Conservation (phyloP, 495 filamentous ascomycete species). For the Penicillium taxi region DNA sequence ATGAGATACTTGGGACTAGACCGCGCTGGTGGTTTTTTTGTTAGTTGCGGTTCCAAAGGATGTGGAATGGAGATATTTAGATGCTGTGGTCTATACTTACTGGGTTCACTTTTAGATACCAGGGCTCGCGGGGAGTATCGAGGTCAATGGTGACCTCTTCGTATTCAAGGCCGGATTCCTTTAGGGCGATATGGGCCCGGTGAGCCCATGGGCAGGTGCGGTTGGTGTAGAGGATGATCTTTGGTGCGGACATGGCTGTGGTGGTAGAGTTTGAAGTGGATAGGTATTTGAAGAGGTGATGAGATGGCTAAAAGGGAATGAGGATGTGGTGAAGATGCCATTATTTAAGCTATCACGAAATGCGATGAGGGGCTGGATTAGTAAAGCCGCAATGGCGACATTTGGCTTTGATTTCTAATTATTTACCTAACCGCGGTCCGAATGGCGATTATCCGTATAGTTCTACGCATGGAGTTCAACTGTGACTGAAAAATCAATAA, state of each 20-base stretch:
- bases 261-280: no score
- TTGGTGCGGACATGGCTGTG: constrained; percentile 29
- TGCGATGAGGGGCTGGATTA: constrained; percentile 18
- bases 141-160: constrained; percentile 79
- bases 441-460: neutral
- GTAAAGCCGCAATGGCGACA: constrained; percentile 19
- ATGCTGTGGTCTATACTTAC: constrained; percentile 24
- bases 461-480: no score
- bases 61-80: neutral
- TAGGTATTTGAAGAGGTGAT: neutral
- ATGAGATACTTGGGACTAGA: constrained; percentile 64
- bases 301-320: neutral
- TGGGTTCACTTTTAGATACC: constrained; percentile 81
- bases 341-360: constrained; percentile 15
- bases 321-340: constrained; percentile 4
- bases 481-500: constrained; percentile 16
- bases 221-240: constrained; percentile 66
- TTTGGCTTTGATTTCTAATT: neutral
- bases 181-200: constrained; percentile 69
- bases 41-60: neutral
- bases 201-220: constrained; percentile 74
- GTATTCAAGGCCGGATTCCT: constrained; percentile 62
- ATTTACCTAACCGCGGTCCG: neutral
- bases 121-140: constrained; percentile 60
- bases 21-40: constrained; percentile 44